Evolutionary conservation across 75 land plant species (phyloP), one percentile per base, ranked within the genome.

Genomic region (Pinus albicaulis): DNA sequence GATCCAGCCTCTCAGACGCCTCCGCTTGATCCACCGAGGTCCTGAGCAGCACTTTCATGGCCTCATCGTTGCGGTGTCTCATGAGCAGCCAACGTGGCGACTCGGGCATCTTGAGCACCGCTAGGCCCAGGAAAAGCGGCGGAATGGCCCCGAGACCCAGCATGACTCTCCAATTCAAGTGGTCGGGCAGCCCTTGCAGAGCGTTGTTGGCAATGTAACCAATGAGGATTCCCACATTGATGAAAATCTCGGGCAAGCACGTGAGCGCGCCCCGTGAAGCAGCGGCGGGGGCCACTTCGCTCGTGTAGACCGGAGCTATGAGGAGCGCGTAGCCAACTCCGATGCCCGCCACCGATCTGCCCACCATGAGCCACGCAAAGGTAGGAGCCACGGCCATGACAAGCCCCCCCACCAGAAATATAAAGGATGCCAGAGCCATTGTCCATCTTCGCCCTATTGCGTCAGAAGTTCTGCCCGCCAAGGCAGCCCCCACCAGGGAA

Each of bases 41-140:
- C 72, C 79, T 78, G 19, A 65, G 68, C 17, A 88, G 81, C 26
- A 95, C 89, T 48, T 48, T 13, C 24, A 76, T 77, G 3, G 98
- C 98, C 24, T 92, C 87, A 5, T 53, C 79, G 8, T 74, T 1
- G 22, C 89, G 80, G 68, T 86, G 81, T 56, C 84, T 82, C 88
- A 90, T 91, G 69, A 90, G 87, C 14, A 93, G 96, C 98, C 98
- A 95, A 25, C 98, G 86, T 3, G 98, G 98, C 19, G 96, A 93
- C 59, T 95, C 98, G 7, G 98, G 98, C 96, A 95, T 93, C 13
- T 76, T 22, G 1, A 89, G 62, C 28, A 90, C 96, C 5, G 86
- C 90, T 11, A 79, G 0, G 2, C 74, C 90, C 7, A 95, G 71
- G 24, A 59, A 72, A 19, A 88, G 20, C 5, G 98, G 85, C 0